Conservation (phyloP, 345 rosid genomes). For the Brassica rapa region DNA sequence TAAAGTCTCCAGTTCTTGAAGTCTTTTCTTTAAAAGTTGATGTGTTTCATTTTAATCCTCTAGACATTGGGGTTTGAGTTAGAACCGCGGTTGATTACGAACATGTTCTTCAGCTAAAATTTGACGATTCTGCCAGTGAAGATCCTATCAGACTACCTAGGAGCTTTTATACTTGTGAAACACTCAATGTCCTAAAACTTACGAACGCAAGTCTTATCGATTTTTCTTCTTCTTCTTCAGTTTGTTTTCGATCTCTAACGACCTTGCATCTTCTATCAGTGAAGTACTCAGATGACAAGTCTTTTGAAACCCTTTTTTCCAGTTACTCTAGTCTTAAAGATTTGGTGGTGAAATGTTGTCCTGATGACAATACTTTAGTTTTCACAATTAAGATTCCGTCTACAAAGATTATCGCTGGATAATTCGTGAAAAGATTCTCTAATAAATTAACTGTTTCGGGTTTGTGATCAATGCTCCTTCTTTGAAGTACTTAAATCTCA, state of each 20-base stretch:
- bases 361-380: neutral
- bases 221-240: neutral
- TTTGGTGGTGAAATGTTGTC: slow-evolving; percentile 3
- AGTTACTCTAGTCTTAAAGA: slow-evolving; percentile 4
- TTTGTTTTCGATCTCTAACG: neutral
- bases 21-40: neutral
- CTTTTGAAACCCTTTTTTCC: neutral
- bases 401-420: neutral
- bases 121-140: neutral
- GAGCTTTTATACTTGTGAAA: slow-evolving; percentile 6
- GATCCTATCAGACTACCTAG: slow-evolving; percentile 4
- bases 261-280: neutral
- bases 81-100: neutral
- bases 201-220: slow-evolving; percentile 1
- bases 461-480: neutral
- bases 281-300: slow-evolving; percentile 7
- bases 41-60: neutral
- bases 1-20: neutral
- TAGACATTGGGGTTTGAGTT: neutral
- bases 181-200: slow-evolving; percentile 6
- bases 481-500: neutral
- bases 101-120: neutral
- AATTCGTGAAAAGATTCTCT: neutral
- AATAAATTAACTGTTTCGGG: neutral
- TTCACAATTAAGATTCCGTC: neutral